Conservation (phyloP, 768 basidiomycete genomes). For the Hygrocybe coccinea region DNA sequence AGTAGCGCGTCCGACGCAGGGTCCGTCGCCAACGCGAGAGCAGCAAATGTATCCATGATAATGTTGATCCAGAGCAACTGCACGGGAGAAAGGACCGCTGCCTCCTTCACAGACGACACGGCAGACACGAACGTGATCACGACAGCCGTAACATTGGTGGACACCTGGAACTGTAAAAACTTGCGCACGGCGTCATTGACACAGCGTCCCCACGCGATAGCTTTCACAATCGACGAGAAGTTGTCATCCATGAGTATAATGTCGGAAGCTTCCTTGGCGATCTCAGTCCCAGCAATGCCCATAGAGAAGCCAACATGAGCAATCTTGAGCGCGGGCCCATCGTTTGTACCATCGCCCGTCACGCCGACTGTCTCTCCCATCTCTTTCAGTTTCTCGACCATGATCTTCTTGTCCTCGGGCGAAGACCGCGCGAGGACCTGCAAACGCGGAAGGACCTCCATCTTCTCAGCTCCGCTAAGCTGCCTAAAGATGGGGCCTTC, state of each 20-base stretch:
- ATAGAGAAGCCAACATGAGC: conserved; percentile 97
- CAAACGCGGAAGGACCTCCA: conserved; percentile 83
- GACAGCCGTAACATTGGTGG: conserved; percentile 94
- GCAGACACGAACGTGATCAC: conserved; percentile 90
- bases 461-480: conserved; percentile 61
- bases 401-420: conserved; percentile 92
- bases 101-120: conserved; percentile 68
- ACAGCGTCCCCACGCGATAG: conserved; percentile 98
- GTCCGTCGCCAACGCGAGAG: conserved; percentile 94
- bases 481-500: conserved; percentile 92
- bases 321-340: conserved; percentile 92
- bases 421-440: conserved; percentile 97
- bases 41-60: conserved; percentile 98
- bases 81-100: conserved; percentile 89
- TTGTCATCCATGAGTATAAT: conserved; percentile 99
- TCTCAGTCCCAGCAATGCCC: conserved; percentile 95
- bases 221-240: conserved; percentile 92
- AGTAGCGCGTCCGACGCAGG: conserved; percentile 79
- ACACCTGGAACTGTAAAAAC: conserved; percentile 94
- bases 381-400: conserved; percentile 82
- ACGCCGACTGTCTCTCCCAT: conserved; percentile 92
- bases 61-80: conserved; percentile 99
- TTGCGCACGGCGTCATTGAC: conserved; percentile 98
- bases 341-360: conserved; percentile 97
- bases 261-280: conserved; percentile 98